Evolutionary conservation across 352 stramenopile species (phyloP).

Genomic region (Pythium vanterpoolii): DNA sequence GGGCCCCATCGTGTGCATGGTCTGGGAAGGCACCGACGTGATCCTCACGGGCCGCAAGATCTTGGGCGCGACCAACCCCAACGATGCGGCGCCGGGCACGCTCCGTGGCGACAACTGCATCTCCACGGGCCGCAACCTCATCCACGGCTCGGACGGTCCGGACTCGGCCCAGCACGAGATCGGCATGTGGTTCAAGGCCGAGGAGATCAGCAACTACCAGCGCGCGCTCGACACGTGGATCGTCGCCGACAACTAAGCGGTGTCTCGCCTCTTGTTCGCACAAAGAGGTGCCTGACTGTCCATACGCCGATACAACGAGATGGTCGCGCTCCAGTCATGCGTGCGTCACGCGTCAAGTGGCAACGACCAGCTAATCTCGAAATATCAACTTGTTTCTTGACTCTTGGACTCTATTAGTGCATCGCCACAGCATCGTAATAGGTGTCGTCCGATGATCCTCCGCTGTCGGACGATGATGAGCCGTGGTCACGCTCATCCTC

Average conservation of each 20-base stretch:
- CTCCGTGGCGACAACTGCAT: slow-evolving; percentile 98
- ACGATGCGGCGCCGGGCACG: slow-evolving; percentile 93
- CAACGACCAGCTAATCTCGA: not conserved
- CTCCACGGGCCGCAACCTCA: slow-evolving; percentile 93
- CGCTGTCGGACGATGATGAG: slow-evolving; percentile 1
- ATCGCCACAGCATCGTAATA: not conserved
- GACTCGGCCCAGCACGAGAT: slow-evolving; percentile 93
- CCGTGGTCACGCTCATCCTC: not conserved
- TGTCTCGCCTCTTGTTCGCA: not conserved
- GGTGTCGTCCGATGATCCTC: not conserved
- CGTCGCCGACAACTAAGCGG: slow-evolving; percentile 83
- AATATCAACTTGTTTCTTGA: not conserved
- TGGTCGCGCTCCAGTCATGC: not conserved
- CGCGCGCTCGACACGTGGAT: slow-evolving; percentile 86
- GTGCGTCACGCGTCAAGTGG: not conserved
- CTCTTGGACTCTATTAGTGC: not conserved
- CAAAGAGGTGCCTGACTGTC: not conserved
- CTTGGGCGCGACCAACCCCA: slow-evolving; percentile 97
- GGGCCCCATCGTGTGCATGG: slow-evolving; percentile 91
- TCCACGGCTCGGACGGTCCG: slow-evolving; percentile 93
- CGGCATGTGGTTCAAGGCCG: slow-evolving; percentile 91
- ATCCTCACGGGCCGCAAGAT: slow-evolving; percentile 94
- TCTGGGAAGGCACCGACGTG: slow-evolving; percentile 94
- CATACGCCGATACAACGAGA: not conserved
- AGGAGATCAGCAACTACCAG: slow-evolving; percentile 91